A percentile compares a stretch with the other conserved stretches of the same genome.
These are phyloP conservation scores for Vaccinium vitisidaea DNA, from an alignment of 148 eudicot genomes.

Conservation along the genomic window DNA sequence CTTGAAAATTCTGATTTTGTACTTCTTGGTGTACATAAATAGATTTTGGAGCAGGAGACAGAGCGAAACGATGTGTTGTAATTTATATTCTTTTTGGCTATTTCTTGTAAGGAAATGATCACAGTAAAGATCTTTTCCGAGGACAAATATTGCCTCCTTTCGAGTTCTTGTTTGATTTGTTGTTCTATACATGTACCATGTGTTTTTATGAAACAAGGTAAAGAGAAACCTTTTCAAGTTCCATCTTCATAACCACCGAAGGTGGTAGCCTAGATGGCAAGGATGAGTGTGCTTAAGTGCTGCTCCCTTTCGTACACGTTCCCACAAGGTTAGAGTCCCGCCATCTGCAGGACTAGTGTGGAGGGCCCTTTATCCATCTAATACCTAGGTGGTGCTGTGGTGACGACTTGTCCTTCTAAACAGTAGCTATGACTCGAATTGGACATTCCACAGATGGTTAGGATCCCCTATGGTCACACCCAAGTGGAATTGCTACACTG, in stretches of 20 bases:
- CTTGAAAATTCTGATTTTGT: not conserved
- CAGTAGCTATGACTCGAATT: too few species aligned
- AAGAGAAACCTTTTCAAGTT: not conserved
- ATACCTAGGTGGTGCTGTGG: too few species aligned
- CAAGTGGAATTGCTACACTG: too few species aligned
- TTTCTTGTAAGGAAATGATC: not conserved
- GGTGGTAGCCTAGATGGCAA: too few species aligned
- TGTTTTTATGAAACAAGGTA: not conserved
- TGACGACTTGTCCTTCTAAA: too few species aligned
- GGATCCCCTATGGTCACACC: too few species aligned
- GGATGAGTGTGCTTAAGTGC: too few species aligned
- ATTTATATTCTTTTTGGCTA: not conserved
- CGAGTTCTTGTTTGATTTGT: not conserved
- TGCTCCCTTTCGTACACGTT: too few species aligned
- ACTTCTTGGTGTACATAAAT: not conserved
- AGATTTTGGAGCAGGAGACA: not conserved
- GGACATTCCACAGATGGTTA: too few species aligned
- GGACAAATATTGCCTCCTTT: not conserved
- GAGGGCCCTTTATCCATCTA: too few species aligned
- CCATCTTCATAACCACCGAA: not conserved
- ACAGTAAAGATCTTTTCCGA: not conserved
- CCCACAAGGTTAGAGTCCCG: too few species aligned
- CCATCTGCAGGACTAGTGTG: too few species aligned
- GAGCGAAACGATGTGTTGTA: not conserved
- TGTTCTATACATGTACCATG: slow-evolving; percentile 6